Conservation (phyloP, 108 stramenopile species). For the Cyclostephanos tholiformis region DNA sequence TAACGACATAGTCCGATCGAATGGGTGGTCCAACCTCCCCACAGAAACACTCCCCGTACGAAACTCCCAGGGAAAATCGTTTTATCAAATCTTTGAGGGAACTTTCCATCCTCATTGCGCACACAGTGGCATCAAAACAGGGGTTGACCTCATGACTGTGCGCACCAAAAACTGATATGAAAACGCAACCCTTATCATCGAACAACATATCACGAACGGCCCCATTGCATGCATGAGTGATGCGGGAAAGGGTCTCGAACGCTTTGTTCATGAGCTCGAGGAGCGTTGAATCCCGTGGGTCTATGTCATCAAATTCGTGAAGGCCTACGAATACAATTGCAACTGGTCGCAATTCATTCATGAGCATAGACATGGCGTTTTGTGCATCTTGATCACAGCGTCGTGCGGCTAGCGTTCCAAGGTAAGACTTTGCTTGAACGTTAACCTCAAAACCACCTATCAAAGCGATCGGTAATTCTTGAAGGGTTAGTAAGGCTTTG, state of each 20-base stretch:
- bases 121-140: conserved; percentile 52
- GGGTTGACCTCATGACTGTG: conserved; percentile 56
- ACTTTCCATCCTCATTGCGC: conserved; percentile 55
- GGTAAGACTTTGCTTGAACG: conserved; percentile 41
- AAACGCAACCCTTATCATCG: conserved; percentile 63
- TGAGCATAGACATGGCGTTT: conserved; percentile 52
- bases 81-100: conserved; percentile 49
- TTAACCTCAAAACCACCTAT: conserved; percentile 43
- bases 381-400: conserved; percentile 49
- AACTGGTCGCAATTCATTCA: conserved; percentile 52
- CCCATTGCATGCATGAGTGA: conserved; percentile 54
- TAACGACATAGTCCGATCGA: conserved; percentile 56
- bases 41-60: conserved; percentile 58
- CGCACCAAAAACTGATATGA: conserved; percentile 60
- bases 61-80: conserved; percentile 55
- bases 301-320: conserved; percentile 54
- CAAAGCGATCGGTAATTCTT: conserved; percentile 23
- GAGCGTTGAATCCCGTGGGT: conserved; percentile 45
- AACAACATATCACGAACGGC: conserved; percentile 56
- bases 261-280: conserved; percentile 51
- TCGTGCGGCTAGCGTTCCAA: conserved; percentile 48
- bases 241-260: conserved; percentile 51
- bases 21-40: conserved; percentile 52
- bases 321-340: conserved; percentile 54
- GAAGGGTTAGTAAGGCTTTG: conserved; percentile 21